Percentiles rank a stretch among this genome's conserved stretches.
Evolutionary conservation across 106 monocot species (phyloP).

Genomic region (Xerophyta viscosa): DNA sequence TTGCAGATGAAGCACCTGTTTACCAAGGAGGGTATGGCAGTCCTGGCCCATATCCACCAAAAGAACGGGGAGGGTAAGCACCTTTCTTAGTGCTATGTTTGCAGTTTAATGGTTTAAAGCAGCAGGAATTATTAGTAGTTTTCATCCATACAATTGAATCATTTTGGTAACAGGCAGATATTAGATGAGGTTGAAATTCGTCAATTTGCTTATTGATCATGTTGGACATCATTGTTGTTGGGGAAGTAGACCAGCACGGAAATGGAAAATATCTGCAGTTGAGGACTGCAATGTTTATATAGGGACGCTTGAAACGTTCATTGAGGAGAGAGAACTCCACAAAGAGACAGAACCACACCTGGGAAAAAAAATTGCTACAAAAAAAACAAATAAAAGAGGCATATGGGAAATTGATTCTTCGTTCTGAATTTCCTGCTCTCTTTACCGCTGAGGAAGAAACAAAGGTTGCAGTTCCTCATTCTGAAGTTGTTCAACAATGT

Average conservation of each 20-base stretch:
- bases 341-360: constrained; percentile 51
- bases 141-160: too few relatives aligned
- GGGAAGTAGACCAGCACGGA: constrained; percentile 79
- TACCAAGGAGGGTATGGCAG: constrained; percentile 19
- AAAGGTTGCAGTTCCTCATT: constrained; percentile 64
- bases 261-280: constrained; percentile 69
- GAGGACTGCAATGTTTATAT: constrained; percentile 99
- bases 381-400: constrained; percentile 41
- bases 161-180: constrained; percentile 25
- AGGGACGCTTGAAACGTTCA: constrained; percentile 85
- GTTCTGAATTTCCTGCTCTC: constrained; percentile 67
- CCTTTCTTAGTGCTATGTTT: too few relatives aligned
- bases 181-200: constrained; percentile 93
- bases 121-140: too few relatives aligned
- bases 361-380: constrained; percentile 63
- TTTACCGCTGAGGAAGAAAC: constrained; percentile 71
- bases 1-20: constrained; percentile 26
- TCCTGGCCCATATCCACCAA: constrained; percentile 6
- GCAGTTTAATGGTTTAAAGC: too few relatives aligned
- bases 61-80: constrained; percentile 13
- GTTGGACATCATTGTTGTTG: constrained; percentile 92
- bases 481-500: constrained; percentile 82
- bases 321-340: constrained; percentile 73
- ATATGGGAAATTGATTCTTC: constrained; percentile 90
- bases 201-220: constrained; percentile 78